These are phyloP conservation scores for Didymella glomerata DNA, from an alignment of 2,329 filamentous ascomycete species.

Conservation along the genomic window DNA sequence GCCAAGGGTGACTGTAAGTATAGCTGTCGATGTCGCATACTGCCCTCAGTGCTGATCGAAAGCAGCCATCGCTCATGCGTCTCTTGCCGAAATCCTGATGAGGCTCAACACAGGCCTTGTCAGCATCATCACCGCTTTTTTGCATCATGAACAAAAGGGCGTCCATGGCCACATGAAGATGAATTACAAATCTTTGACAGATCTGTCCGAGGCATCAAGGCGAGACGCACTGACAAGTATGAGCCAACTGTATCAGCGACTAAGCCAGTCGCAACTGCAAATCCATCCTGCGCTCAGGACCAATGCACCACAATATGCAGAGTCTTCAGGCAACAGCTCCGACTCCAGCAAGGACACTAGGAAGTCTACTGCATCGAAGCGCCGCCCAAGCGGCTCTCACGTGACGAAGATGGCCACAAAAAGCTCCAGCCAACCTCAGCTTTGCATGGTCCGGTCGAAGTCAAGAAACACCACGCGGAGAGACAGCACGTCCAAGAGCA, in stretches of 20 bases:
- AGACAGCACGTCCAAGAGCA: slow-evolving; percentile 36
- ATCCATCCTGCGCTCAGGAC: slow-evolving; percentile 31
- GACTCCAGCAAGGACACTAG: slow-evolving; percentile 37
- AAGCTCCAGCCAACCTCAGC: slow-evolving; percentile 45
- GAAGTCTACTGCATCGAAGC: slow-evolving; percentile 33
- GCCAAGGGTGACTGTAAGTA: slow-evolving; percentile 56
- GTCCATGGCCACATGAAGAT: slow-evolving; percentile 43
- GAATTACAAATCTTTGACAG: slow-evolving; percentile 57
- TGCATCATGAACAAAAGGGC: slow-evolving; percentile 48
- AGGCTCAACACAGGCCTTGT: slow-evolving; percentile 59
- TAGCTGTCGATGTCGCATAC: background rate
- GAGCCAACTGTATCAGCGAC: slow-evolving; percentile 51
- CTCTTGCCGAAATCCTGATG: slow-evolving; percentile 57
- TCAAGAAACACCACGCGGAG: slow-evolving; percentile 25
- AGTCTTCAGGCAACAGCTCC: slow-evolving; percentile 20
- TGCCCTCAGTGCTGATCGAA: background rate
- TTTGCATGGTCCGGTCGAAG: slow-evolving; percentile 50
- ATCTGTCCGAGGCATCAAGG: slow-evolving; percentile 56
- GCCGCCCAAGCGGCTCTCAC: slow-evolving; percentile 36
- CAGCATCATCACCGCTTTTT: slow-evolving; percentile 56
- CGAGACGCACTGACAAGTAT: slow-evolving; percentile 55
- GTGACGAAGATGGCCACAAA: slow-evolving; percentile 46
- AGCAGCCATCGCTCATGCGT: slow-evolving; percentile 56
- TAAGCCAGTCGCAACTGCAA: slow-evolving; percentile 49
- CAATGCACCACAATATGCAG: slow-evolving; percentile 16